Base-by-base conservation (phyloP, 2,329 filamentous ascomycete genomes). In the Cladophialophora immunda region DNA sequence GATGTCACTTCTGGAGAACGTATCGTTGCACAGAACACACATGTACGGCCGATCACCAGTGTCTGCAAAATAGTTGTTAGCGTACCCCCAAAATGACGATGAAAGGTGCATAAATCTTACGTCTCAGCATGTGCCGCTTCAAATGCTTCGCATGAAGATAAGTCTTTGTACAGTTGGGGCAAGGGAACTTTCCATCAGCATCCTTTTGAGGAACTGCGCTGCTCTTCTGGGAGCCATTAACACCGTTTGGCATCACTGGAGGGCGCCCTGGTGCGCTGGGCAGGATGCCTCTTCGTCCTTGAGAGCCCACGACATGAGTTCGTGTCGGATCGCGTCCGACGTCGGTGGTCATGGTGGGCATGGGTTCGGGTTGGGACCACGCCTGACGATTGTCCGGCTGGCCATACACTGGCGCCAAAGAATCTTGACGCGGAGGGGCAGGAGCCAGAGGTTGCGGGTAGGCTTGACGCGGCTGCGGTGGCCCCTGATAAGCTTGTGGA, bases 21-120 rank as follows among this genome's bases (percentile, higher is more conserved):
- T 98, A 81, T 98, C 95, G 79, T 95, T 93, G 85, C 95, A 99
- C 59, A 99, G 86, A 72, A 97, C 92, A 82, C 95, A 99, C 89
- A 96, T 96, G 83, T 99, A 99, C 65, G 95, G 95, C 72, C 95
- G 92, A 80, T 98, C 94, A 76, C 95, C 95, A 69, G 95, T 98
- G 83, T 99, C 94, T 97, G 75, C 54, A 64, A 29, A 64, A 50
- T 25, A 62, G 65, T 71, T 62, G 75, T 84, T 72, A 83, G 80
- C 68, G 68, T 70, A 68, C 45, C 56, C 2, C 6, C 67, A n/a
- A 29, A 55, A 19, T 27, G 22, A 58, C 55, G 32, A 25, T 25
- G 8, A 7, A 29, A 54, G 61, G 32, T 29, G 50, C 34, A 68
- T 30, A 65, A 70, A 62, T 38, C 94, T 93, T 87, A 97, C 94